Base-by-base conservation (phyloP, 768 basidiomycete species). In the Neoboletus subvelutipes region DNA sequence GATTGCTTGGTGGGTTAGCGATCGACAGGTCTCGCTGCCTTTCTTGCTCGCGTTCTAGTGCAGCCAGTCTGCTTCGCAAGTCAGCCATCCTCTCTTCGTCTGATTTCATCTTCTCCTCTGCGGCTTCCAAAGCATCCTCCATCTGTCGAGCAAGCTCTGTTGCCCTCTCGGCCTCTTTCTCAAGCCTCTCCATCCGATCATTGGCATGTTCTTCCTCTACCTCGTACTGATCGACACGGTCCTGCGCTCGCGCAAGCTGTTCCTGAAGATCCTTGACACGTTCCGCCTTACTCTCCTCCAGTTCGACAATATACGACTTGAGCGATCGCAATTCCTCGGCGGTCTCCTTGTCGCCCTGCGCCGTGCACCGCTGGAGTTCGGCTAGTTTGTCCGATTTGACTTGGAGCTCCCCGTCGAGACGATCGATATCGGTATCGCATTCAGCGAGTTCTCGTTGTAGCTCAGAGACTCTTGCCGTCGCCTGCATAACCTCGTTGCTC, bases 111-210 rank as follows among this genome's bases (percentile, higher is more conserved):
- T 86, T 86, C 66, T 78, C 77, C 69, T 92, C 88, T 0, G 85
- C 84, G 7, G 84, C 88, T 50, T 88, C 83, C 51, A 94, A 71
- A 0, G 90, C 92, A 2, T 86, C 82, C 61, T 92, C 87, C 79
- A 91, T 77, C 68, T 92, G 88, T 43, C 77, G 72, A 20, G 77
- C 82, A 3, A 86, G 76, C 62, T 87, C 81, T 17, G 77, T 73
- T 11, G 83, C 77, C 33, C 81, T 77, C 45, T 82, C 75, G 0
- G 73, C 74, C 40, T 86, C 84, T 10, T 73, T 78, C 52, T 84
- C 80, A 5, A 86, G 75, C 50, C 76, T 73, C 50, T 83, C 78
- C 46, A 80, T 67, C 51, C 79, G 79, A 47, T 83, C 77, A 17
- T 74, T 73, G 20, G 77, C 76, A 46, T 83, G 76, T 40, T 80